Evolutionary conservation across 192 early-diverging fungal genomes (phyloP).

Genomic region (Jimgerdemannia lactiflua): DNA sequence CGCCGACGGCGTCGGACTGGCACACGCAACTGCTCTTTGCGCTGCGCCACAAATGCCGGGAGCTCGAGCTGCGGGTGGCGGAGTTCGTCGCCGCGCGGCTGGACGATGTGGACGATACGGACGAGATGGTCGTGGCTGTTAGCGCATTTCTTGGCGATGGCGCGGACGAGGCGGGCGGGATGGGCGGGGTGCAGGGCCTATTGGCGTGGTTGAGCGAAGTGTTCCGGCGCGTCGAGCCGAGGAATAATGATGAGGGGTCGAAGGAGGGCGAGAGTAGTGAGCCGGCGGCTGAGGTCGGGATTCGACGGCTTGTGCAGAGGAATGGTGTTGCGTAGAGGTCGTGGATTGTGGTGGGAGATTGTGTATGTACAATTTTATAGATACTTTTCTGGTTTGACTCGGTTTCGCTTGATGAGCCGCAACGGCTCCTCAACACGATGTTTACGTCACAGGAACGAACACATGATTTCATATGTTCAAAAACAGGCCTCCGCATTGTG

Average conservation of each 20-base stretch:
- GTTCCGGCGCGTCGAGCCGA: neutral
- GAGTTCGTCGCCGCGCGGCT: neutral
- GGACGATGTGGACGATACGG: neutral
- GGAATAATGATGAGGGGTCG: neutral
- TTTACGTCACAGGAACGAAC: too few species aligned
- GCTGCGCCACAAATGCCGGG: neutral
- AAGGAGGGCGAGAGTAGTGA: neutral
- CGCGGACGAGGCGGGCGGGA: neutral
- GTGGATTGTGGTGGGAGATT: too few species aligned
- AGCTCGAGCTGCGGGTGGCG: neutral
- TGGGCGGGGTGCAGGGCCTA: neutral
- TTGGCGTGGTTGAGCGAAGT: neutral
- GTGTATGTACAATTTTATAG: too few species aligned
- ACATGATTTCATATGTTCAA: too few species aligned
- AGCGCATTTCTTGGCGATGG: neutral
- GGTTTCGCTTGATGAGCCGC: too few species aligned
- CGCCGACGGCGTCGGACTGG: neutral
- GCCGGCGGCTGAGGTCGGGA: too few species aligned
- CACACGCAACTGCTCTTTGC: neutral
- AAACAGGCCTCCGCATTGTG: too few species aligned
- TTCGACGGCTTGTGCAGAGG: too few species aligned
- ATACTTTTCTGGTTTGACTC: too few species aligned
- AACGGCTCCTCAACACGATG: too few species aligned
- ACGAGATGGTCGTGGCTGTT: neutral
- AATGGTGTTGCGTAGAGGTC: too few species aligned